Evolutionary conservation across 2,329 filamentous ascomycete species (phyloP).

Genomic region (Ophiobolus disseminans): DNA sequence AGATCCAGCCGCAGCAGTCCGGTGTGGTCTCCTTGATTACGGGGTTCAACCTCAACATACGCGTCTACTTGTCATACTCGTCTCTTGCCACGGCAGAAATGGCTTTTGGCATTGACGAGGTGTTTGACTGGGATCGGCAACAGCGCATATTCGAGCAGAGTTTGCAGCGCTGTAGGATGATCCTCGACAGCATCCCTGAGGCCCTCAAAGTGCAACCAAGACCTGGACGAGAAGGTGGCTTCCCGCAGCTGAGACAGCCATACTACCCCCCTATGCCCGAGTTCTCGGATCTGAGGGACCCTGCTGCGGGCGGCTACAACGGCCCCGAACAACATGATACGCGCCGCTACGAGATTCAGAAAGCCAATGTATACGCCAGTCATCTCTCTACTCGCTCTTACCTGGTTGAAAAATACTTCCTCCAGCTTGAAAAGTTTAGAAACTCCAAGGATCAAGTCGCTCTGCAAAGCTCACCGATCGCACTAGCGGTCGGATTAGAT

Average conservation of each 20-base stretch:
- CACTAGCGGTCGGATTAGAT: constrained; percentile 38
- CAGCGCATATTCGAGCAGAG: constrained; percentile 74
- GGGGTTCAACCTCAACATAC: constrained; percentile 81
- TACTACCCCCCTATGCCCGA: constrained; percentile 49
- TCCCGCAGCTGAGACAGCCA: constrained; percentile 37
- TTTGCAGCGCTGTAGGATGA: constrained; percentile 72
- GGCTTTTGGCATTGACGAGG: constrained; percentile 77
- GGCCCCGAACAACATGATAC: constrained; percentile 44
- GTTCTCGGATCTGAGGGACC: constrained; percentile 39
- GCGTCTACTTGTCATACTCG: constrained; percentile 82
- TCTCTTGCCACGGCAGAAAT: constrained; percentile 79
- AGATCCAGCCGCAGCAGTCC: constrained; percentile 73
- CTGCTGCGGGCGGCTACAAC: constrained; percentile 29
- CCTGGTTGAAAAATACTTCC: constrained; percentile 85
- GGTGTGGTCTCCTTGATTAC: constrained; percentile 73
- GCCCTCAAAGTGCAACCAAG: constrained; percentile 68
- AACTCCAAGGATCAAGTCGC: constrained; percentile 54
- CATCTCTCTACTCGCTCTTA: constrained; percentile 83
- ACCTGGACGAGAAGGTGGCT: constrained; percentile 41
- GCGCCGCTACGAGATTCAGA: constrained; percentile 79
- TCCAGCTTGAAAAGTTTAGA: constrained; percentile 70
- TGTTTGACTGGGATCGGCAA: constrained; percentile 80
- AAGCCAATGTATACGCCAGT: constrained; percentile 86
- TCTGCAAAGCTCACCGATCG: constrained; percentile 38
- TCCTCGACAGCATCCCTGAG: constrained; percentile 70